Evolutionary conservation across 495 filamentous ascomycete species (phyloP).

Genomic region (Penicillium odoratum): DNA sequence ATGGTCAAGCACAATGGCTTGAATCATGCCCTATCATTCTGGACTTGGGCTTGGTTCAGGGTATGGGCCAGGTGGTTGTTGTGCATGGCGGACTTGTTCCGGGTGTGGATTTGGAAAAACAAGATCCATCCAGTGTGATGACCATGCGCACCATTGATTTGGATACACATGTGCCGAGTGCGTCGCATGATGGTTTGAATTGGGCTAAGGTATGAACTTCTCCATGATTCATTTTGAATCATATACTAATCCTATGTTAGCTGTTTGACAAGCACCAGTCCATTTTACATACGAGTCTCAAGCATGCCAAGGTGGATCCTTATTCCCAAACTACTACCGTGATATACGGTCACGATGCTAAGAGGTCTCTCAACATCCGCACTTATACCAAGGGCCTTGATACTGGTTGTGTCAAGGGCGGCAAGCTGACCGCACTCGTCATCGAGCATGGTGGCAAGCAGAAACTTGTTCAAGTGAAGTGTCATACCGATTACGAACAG

Average conservation of each 20-base stretch:
- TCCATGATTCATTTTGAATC: neutral
- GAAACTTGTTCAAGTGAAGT: constrained; percentile 37
- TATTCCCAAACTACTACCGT: constrained; percentile 51
- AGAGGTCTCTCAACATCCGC: constrained; percentile 62
- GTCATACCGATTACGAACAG: constrained; percentile 25
- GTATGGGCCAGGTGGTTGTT: constrained; percentile 62
- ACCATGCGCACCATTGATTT: constrained; percentile 82
- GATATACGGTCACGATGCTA: constrained; percentile 86
- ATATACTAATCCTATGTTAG: constrained; percentile 20
- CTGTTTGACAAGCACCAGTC: constrained; percentile 61
- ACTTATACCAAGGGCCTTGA: constrained; percentile 83
- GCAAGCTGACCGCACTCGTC: constrained; percentile 72
- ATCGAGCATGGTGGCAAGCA: constrained; percentile 53
- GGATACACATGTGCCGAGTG: constrained; percentile 60
- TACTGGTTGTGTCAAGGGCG: constrained; percentile 74
- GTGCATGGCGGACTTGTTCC: constrained; percentile 87
- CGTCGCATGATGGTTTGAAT: constrained; percentile 53
- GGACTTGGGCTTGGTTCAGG: constrained; percentile 57
- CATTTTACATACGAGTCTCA: constrained; percentile 26
- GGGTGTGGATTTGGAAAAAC: constrained; percentile 64
- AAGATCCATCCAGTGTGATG: constrained; percentile 83
- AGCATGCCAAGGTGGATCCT: constrained; percentile 19
- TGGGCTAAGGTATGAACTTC: constrained; percentile 62
- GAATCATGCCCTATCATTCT: constrained; percentile 73
- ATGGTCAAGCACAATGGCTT: constrained; percentile 71